These are phyloP conservation scores for Tolypocladium pustulatum DNA, from an alignment of 2,329 filamentous ascomycete genomes.

Conservation along the genomic window DNA sequence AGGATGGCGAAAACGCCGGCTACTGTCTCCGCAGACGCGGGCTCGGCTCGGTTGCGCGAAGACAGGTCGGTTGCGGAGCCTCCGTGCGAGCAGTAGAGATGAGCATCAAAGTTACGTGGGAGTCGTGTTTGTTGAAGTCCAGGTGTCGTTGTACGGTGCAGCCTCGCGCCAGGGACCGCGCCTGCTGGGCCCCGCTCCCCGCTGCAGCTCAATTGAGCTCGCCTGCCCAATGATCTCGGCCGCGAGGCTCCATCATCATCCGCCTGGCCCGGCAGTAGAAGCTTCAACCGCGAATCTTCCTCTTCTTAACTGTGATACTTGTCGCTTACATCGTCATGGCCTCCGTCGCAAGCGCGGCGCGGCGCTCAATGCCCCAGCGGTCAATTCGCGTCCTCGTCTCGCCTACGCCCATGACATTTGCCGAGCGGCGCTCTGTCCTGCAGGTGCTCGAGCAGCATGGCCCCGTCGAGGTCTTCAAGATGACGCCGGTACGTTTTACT, in stretches of 20 bases:
- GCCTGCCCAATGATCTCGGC: background rate
- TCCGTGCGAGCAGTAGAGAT: background rate
- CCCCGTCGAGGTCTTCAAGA: slow-evolving; percentile 41
- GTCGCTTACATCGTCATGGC: slow-evolving; percentile 3
- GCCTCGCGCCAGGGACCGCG: background rate
- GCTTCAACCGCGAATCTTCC: background rate
- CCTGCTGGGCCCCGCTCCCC: background rate
- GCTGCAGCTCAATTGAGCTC: background rate
- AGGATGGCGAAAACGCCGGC: slow-evolving; percentile 1
- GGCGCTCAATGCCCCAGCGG: slow-evolving; percentile 15
- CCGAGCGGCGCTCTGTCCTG: slow-evolving; percentile 44
- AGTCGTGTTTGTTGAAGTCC: background rate
- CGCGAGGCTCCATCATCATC: background rate
- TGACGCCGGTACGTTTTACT: slow-evolving; percentile 9
- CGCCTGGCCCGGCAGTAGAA: background rate
- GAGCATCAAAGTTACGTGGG: background rate
- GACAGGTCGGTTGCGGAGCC: background rate
- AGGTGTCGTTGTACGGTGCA: background rate
- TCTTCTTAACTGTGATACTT: background rate
- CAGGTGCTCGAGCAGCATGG: slow-evolving; percentile 39
- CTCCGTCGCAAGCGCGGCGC: slow-evolving; percentile 3
- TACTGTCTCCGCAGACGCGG: background rate
- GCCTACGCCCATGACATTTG: slow-evolving; percentile 40
- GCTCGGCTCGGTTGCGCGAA: background rate
- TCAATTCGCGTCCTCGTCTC: slow-evolving; percentile 40